Conservation (phyloP, 768 basidiomycete species). For the Mycena chlorophos region DNA sequence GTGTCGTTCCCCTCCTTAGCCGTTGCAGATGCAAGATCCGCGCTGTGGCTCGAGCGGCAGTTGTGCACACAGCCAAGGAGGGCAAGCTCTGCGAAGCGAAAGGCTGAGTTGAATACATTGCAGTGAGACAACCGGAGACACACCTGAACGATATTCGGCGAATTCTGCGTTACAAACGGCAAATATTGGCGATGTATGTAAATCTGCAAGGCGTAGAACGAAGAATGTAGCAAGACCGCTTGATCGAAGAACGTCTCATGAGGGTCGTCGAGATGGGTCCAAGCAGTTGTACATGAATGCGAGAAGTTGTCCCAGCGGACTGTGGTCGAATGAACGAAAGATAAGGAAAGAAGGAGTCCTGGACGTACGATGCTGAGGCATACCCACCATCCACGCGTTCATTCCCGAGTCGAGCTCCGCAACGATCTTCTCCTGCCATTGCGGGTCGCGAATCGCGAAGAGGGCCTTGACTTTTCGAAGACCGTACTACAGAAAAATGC, state of each 20-base stretch:
- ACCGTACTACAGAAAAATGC: not conserved
- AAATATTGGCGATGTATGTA: not conserved
- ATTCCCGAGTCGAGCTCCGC: not conserved
- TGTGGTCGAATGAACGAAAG: not conserved
- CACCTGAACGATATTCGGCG: not conserved
- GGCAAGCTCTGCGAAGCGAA: conserved; percentile 5
- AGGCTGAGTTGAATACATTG: not conserved
- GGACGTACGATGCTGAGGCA: not conserved
- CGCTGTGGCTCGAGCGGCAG: conserved; percentile 8
- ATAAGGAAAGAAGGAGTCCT: not conserved
- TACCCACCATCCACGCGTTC: not conserved
- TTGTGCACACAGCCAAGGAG: conserved; percentile 18
- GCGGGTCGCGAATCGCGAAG: not conserved
- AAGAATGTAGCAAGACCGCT: not conserved
- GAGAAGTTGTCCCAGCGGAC: not conserved
- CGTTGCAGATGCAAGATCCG: conserved; percentile 1
- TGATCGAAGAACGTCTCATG: not conserved
- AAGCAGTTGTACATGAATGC: not conserved
- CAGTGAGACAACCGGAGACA: not conserved
- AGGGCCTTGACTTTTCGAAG: not conserved
- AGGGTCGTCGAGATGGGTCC: not conserved
- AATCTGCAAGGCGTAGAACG: not conserved
- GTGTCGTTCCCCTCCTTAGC: not conserved
- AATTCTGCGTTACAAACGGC: not conserved
- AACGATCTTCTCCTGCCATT: not conserved